A percentile compares a stretch with the other conserved stretches of the same genome.
These are phyloP conservation scores for Blastobotrys arbuscula DNA, from an alignment of 1,139 yeast genomes.

Conservation along the genomic window DNA sequence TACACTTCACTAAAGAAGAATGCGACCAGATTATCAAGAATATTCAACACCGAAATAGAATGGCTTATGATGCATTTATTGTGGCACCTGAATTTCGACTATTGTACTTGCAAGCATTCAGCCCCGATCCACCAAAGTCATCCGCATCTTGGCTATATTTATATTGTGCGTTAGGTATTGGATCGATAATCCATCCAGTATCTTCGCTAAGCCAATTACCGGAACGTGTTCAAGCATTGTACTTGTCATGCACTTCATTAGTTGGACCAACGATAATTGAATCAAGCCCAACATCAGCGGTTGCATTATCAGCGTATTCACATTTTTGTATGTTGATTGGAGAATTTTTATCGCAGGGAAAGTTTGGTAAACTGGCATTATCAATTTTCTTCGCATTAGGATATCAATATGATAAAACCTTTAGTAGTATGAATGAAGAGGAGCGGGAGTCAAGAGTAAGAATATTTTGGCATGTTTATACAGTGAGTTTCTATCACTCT, in stretches of 20 bases:
- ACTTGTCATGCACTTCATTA: slow-evolving; percentile 15
- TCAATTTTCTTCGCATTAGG: slow-evolving; percentile 13
- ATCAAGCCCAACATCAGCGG: slow-evolving; percentile 12
- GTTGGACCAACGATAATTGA: slow-evolving; percentile 17
- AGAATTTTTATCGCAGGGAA: slow-evolving; percentile 15
- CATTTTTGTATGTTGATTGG: slow-evolving; percentile 16
- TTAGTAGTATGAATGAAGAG: background rate
- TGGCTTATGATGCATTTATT: slow-evolving; percentile 13
- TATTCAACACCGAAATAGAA: slow-evolving; percentile 5
- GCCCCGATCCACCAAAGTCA: slow-evolving; percentile 7
- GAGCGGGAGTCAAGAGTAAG: slow-evolving; percentile 7
- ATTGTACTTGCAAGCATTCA: slow-evolving; percentile 9
- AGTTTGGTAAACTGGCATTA: slow-evolving; percentile 14
- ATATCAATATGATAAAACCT: slow-evolving; percentile 9
- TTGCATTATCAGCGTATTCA: slow-evolving; percentile 15
- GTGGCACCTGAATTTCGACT: slow-evolving; percentile 11
- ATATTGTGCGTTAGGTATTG: slow-evolving; percentile 15
- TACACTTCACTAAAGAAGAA: slow-evolving; percentile 8
- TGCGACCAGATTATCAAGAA: slow-evolving; percentile 12
- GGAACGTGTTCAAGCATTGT: slow-evolving; percentile 11
- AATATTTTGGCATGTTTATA: slow-evolving; percentile 17
- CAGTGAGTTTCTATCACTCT: slow-evolving; percentile 14
- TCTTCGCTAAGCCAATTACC: slow-evolving; percentile 10
- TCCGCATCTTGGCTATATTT: slow-evolving; percentile 13
- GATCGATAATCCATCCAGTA: slow-evolving; percentile 13